Evolutionary conservation across 805 yeast genomes (phyloP).

Genomic region (Candida xyloterini): DNA sequence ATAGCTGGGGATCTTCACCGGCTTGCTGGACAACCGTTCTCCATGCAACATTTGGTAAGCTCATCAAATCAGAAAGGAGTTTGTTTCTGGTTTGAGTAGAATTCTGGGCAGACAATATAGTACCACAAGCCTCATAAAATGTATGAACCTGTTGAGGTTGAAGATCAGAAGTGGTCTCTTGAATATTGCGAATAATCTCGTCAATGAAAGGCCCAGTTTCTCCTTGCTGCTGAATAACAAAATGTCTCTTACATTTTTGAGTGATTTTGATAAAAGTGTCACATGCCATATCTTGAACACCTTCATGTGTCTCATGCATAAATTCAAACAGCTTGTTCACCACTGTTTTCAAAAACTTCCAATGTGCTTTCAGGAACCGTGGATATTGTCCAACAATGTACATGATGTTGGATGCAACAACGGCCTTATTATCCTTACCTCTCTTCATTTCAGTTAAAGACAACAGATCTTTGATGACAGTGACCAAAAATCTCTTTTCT

Average conservation of each 20-base stretch:
- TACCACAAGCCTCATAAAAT: slow-evolving; percentile 96
- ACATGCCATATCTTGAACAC: slow-evolving; percentile 99
- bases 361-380: slow-evolving; percentile 93
- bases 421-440: slow-evolving; percentile 98
- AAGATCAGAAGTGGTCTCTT: slow-evolving; percentile 82
- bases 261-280: slow-evolving; percentile 97
- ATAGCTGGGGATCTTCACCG: slow-evolving; percentile 73
- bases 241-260: slow-evolving; percentile 91
- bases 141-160: slow-evolving; percentile 98
- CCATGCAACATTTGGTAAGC: slow-evolving; percentile 94
- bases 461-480: slow-evolving; percentile 87
- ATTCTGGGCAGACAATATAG: slow-evolving; percentile 84
- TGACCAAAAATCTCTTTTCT: slow-evolving; percentile 90
- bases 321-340: slow-evolving; percentile 94
- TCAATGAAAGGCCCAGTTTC: slow-evolving; percentile 90
- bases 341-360: slow-evolving; percentile 96
- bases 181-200: slow-evolving; percentile 81
- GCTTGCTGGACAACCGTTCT: slow-evolving; percentile 81
- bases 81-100: slow-evolving; percentile 65
- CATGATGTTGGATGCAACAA: slow-evolving; percentile 99
- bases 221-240: slow-evolving; percentile 80
- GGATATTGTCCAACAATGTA: slow-evolving; percentile 99
- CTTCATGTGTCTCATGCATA: slow-evolving; percentile 99
- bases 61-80: slow-evolving; percentile 76
- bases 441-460: slow-evolving; percentile 93